phyloP scores from a whole-genome alignment of 2,329 filamentous ascomycete species.

The Paracamarosporium sp. region DNA sequence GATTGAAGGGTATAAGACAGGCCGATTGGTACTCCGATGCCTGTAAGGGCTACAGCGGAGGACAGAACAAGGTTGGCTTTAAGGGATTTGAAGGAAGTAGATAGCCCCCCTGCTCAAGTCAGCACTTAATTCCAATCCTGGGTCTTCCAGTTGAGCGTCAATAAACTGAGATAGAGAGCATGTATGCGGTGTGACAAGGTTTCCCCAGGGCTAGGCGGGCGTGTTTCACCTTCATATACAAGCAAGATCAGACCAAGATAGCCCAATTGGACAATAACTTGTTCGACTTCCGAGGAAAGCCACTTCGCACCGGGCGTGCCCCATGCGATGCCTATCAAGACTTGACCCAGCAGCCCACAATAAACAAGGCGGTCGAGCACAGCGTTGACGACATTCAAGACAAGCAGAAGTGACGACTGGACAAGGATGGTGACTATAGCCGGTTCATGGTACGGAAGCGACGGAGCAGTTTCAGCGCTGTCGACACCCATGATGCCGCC shows the following conservation, averaged over 20 bases:
- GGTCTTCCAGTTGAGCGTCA: background rate
- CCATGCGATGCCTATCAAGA: slow-evolving; percentile 74
- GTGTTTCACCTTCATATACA: slow-evolving; percentile 70
- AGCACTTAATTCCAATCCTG: slow-evolving; percentile 4
- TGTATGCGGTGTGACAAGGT: background rate
- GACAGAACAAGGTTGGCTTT: slow-evolving; percentile 68
- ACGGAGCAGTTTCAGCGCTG: slow-evolving; percentile 26
- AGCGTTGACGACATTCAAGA: slow-evolving; percentile 66
- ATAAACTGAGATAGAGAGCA: too few species aligned
- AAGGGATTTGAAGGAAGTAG: slow-evolving; percentile 61
- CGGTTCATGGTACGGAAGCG: slow-evolving; percentile 68
- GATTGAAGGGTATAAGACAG: slow-evolving; percentile 67
- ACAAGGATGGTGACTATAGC: slow-evolving; percentile 65
- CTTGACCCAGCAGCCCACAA: slow-evolving; percentile 75
- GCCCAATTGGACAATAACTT: slow-evolving; percentile 68
- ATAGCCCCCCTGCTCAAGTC: slow-evolving; percentile 61
- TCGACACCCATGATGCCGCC: slow-evolving; percentile 28
- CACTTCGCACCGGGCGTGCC: slow-evolving; percentile 70
- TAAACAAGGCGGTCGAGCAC: slow-evolving; percentile 67
- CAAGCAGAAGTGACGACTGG: slow-evolving; percentile 66
- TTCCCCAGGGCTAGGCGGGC: background rate
- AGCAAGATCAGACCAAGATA: slow-evolving; percentile 76
- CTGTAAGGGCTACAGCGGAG: slow-evolving; percentile 67
- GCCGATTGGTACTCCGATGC: slow-evolving; percentile 68
- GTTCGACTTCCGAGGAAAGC: slow-evolving; percentile 61